Evolutionary conservation across 169 alveolate genomes (phyloP), one percentile per base, ranked within the genome.

Genomic region (Babesia bovis): DNA sequence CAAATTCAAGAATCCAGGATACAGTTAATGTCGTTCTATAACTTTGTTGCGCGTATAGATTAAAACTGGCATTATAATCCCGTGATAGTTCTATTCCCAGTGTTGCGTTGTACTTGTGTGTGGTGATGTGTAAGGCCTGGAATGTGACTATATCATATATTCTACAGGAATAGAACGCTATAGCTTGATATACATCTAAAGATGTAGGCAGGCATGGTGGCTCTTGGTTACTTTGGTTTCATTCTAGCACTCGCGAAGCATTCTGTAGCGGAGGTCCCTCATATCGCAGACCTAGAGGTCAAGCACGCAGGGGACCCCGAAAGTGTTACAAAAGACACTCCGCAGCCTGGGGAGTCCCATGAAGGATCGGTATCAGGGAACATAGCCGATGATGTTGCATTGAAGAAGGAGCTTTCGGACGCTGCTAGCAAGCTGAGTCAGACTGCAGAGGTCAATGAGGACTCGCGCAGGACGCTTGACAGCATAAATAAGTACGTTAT

Each of bases 351-450:
- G 26, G 25, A 33, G 3, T 63, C n/a, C 26, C 40, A 47, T 23
- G 19, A 9, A 28, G 60, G 50, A 19, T 38, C 72, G 40, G 72
- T 40, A 57, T 15, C 12, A n/a, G 26, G 19, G 45, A 45, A 61
- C 72, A 49, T 47, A 53, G 25, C 26, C 66, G 15, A 56, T 49
- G 47, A 56, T 49, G 47, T 35, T 49, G 66, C 66, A 13, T n/a
- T 38, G 57, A 67, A 50, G 41, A 36, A 38, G 56, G 66, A 67
- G 36, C 69, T 57, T 19, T 28, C 78, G 33, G 67, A 36, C 42
- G 76, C 72, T 10, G 82, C 70, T 21, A 36, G 26, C 21, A 59
- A 58, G 49, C 66, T 78, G 35, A 63, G 47, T 6, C 60, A 78
- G 26, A 69, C 44, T 65, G 67, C 51, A 15, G 49, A 78, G 56